Percentiles rank a stretch among this genome's conserved stretches.
phyloP scores from a whole-genome alignment of 2,329 filamentous ascomycete species.

The Acephala macrosclerotiorum region DNA sequence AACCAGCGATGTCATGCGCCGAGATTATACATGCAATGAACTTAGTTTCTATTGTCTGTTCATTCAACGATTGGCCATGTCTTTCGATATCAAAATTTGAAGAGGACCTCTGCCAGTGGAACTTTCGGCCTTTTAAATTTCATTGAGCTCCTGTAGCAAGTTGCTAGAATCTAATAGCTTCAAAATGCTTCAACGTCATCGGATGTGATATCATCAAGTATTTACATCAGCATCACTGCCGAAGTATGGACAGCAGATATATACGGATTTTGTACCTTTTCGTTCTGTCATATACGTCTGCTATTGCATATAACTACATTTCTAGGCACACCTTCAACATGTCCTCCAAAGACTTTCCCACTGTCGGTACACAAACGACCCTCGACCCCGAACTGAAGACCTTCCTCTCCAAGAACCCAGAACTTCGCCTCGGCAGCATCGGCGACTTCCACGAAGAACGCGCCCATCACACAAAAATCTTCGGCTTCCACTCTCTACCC shows the following conservation, averaged over 20 bases:
- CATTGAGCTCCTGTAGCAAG: background rate
- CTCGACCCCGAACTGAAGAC: constrained; percentile 6
- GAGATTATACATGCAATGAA: too few relatives aligned
- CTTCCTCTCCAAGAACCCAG: constrained; percentile 3
- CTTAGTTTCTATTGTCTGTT: too few relatives aligned
- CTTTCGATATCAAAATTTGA: too few relatives aligned
- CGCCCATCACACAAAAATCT: constrained; percentile 32
- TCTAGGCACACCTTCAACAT: background rate
- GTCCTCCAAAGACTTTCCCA: background rate
- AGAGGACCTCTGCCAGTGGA: background rate
- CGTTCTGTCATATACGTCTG: background rate
- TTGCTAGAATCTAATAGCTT: background rate
- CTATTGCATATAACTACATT: background rate
- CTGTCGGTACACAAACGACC: background rate
- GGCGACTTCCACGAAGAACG: constrained; percentile 6
- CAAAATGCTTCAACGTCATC: background rate
- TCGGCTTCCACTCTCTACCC: constrained; percentile 43
- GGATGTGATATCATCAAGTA: background rate
- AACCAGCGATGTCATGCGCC: background rate
- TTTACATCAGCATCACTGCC: background rate
- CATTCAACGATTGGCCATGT: too few relatives aligned
- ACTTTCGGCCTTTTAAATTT: background rate
- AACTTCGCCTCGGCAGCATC: background rate
- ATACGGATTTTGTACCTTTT: background rate
- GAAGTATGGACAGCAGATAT: background rate